These are phyloP conservation scores for Magnusiomyces paraingens DNA, from an alignment of 1,139 yeast genomes.

Conservation along the genomic window DNA sequence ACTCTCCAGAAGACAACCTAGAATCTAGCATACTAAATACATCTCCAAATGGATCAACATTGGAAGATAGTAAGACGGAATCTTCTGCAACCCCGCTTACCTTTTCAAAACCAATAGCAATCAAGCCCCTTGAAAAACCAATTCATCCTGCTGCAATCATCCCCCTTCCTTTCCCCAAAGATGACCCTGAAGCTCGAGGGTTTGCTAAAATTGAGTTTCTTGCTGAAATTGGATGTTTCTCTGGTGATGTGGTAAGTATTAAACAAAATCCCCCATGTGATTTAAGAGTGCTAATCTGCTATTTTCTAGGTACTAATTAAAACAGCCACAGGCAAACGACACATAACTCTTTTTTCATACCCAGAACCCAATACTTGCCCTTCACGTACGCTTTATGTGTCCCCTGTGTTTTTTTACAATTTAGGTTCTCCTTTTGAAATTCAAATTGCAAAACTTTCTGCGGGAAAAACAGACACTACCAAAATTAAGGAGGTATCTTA, in stretches of 20 bases:
- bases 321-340: slow-evolving; percentile 21
- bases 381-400: slow-evolving; percentile 42
- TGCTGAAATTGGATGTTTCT: slow-evolving; percentile 52
- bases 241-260: slow-evolving; percentile 55
- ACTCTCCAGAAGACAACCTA: slow-evolving; percentile 8
- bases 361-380: slow-evolving; percentile 54
- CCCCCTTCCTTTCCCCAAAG: slow-evolving; percentile 28
- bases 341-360: slow-evolving; percentile 50
- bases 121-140: slow-evolving; percentile 22
- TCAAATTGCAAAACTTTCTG: slow-evolving; percentile 25
- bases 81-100: neutral
- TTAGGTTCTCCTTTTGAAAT: slow-evolving; percentile 37
- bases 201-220: slow-evolving; percentile 50
- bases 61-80: no score
- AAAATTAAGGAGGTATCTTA: neutral
- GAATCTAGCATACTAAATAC: slow-evolving; percentile 9
- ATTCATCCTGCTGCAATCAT: slow-evolving; percentile 21
- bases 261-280: slow-evolving; percentile 22
- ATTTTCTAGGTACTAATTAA: slow-evolving; percentile 11
- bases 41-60: neutral
- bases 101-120: slow-evolving; percentile 16
- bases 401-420: slow-evolving; percentile 61
- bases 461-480: slow-evolving; percentile 4
- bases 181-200: slow-evolving; percentile 44
- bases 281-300: slow-evolving; percentile 15